Base-by-base conservation (phyloP, 371 early-diverging fungal genomes). In the Cokeromyces recurvatus region DNA sequence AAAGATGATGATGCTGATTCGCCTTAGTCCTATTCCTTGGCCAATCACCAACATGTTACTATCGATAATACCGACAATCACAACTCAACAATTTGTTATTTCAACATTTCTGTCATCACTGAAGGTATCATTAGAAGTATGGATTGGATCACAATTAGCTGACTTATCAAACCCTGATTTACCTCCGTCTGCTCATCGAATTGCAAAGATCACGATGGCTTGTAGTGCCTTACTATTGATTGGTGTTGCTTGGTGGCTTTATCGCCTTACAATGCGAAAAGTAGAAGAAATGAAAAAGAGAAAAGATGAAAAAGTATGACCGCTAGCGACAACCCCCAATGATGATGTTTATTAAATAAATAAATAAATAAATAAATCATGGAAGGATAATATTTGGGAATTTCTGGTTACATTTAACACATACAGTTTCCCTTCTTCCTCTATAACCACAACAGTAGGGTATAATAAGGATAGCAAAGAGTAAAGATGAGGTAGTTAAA, bases 101-200 rank as follows among this genome's bases (percentile, higher is more conserved):
- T 48, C 55, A 12, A 43, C 68, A 11, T 25, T 60, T 5, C 9
- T 74, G 7, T 57, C 66, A 4, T 55, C 61, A 0, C 57, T 59
- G 44, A 74, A 70, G 42, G 53, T 69, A 16, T 40, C 45, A 9
- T 37, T 74, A 12, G 74, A 74, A 41, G 68, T 74, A 0, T 74
- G 74, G 74, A 57, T 74, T 16, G 74, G 74, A 20, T 67, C 68
- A 19, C 70, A 69, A 25, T 47, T 74, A 9, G 74, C 74, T 2
- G 63, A 64, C 45, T 43, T 74, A n/a, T 59, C 74, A 17, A 63
- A 74, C 37, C 66, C 68, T 10, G 32, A 62, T 35, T 40, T 73
- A 40, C 69, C 68, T 15, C 58, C 66, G 2, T 64, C 73, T 0
- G 63, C 74, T 7, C 67, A 65, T 38, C 62, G 62, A 1, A 49